Evolutionary conservation across 1,284 basidiomycete genomes (phyloP).

Genomic region (Agaricales sp.): DNA sequence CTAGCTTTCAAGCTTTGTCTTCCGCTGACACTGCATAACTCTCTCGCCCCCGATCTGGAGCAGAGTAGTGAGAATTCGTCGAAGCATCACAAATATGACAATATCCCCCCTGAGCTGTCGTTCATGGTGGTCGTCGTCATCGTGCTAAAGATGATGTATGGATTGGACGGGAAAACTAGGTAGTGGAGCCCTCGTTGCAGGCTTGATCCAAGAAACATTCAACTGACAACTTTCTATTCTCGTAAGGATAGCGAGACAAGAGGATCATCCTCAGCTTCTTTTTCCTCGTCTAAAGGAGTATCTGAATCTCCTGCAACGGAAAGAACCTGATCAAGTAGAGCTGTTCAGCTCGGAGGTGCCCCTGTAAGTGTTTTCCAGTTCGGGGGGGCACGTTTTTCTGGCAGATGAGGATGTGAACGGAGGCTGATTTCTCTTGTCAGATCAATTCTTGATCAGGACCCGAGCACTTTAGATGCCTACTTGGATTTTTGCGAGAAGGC

Average conservation of each 20-base stretch:
- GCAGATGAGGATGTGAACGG: neutral
- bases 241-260: conserved; percentile 35
- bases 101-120: conserved; percentile 67
- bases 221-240: conserved; percentile 5
- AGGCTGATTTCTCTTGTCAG: conserved; percentile 25
- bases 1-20: conserved; percentile 48
- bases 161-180: conserved; percentile 65
- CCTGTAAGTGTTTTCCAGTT: conserved; percentile 20
- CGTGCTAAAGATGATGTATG: conserved; percentile 76
- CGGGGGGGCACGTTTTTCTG: conserved; percentile 11
- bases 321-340: conserved; percentile 18
- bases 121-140: conserved; percentile 58
- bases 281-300: conserved; percentile 48
- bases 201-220: neutral
- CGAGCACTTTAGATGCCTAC: conserved; percentile 52
- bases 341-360: conserved; percentile 24
- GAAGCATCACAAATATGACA: conserved; percentile 42
- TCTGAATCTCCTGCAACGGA: conserved; percentile 29
- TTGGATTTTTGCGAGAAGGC: conserved; percentile 54
- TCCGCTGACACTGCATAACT: conserved; percentile 48
- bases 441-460: conserved; percentile 42
- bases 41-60: conserved; percentile 33
- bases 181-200: too few species aligned
- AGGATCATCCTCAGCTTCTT: conserved; percentile 51
- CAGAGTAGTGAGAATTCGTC: conserved; percentile 28